Percentiles rank a stretch among this genome's conserved stretches.
Conservation (phyloP, 179 eudicot genomes). For the Heliamphora pulchella region DNA sequence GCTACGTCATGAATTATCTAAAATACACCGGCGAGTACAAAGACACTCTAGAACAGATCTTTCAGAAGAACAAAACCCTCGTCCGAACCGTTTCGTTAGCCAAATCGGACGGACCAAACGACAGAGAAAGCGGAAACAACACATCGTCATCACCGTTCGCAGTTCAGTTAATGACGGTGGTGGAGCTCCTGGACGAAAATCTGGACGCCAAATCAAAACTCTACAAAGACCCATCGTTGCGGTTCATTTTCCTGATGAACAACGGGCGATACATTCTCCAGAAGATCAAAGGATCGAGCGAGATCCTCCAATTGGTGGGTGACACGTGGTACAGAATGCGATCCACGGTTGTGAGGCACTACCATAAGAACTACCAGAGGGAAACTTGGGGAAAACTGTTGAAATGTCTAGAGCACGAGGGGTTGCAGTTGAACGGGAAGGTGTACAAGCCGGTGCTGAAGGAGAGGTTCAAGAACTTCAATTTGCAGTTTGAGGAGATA, state of each 20-base stretch:
- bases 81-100: slow-evolving; percentile 7
- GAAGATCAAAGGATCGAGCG: slow-evolving; percentile 58
- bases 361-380: slow-evolving; percentile 58
- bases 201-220: slow-evolving; percentile 45
- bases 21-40: slow-evolving; percentile 53
- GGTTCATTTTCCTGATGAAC: slow-evolving; percentile 57
- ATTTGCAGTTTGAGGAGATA: slow-evolving; percentile 59
- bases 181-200: slow-evolving; percentile 42
- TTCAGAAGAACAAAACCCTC: slow-evolving; percentile 24
- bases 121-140: neutral
- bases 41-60: slow-evolving; percentile 45
- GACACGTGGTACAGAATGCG: too few species aligned
- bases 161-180: slow-evolving; percentile 32
- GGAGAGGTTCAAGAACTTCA: slow-evolving; percentile 71
- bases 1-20: slow-evolving; percentile 63
- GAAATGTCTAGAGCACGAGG: slow-evolving; percentile 48
- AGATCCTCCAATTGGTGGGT: too few species aligned
- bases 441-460: slow-evolving; percentile 55
- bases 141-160: slow-evolving; percentile 29
- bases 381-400: slow-evolving; percentile 63
- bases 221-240: slow-evolving; percentile 38
- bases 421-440: slow-evolving; percentile 54
- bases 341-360: too few species aligned
- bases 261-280: slow-evolving; percentile 69
- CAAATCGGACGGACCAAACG: neutral